These are phyloP conservation scores for Protomyces gravidus DNA, from an alignment of 1,139 yeast species.

Conservation along the genomic window DNA sequence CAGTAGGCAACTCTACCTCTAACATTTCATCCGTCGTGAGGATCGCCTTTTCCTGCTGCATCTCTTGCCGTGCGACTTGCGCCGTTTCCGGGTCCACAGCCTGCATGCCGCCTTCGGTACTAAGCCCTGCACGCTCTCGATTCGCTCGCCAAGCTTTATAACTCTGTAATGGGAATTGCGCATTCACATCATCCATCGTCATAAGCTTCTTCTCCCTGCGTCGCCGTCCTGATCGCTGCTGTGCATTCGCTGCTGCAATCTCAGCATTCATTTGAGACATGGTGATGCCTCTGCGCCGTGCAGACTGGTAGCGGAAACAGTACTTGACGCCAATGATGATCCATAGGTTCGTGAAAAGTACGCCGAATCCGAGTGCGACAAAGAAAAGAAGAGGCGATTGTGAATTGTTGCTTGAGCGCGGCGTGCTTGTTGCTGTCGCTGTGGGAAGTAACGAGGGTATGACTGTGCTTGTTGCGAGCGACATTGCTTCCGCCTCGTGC, in stretches of 20 bases:
- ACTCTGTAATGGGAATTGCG: slow-evolving; percentile 60
- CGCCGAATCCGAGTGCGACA: slow-evolving; percentile 44
- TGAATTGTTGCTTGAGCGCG: slow-evolving; percentile 15
- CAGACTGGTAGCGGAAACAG: slow-evolving; percentile 38
- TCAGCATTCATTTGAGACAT: slow-evolving; percentile 27
- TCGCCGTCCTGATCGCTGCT: slow-evolving; percentile 31
- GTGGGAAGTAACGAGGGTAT: slow-evolving; percentile 11
- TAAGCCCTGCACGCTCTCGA: slow-evolving; percentile 32
- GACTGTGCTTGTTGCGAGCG: slow-evolving; percentile 3
- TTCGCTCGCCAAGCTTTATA: slow-evolving; percentile 43
- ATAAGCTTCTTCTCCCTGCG: slow-evolving; percentile 42
- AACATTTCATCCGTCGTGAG: not conserved
- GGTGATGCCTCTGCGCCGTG: slow-evolving; percentile 22
- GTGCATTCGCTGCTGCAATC: slow-evolving; percentile 26
- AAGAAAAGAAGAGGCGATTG: slow-evolving; percentile 40
- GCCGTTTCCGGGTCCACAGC: slow-evolving; percentile 21
- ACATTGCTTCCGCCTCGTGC: no score
- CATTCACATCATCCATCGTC: slow-evolving; percentile 58
- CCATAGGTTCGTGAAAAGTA: slow-evolving; percentile 43
- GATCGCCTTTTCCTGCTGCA: not conserved
- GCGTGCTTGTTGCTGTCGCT: slow-evolving; percentile 25
- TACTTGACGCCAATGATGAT: slow-evolving; percentile 42
- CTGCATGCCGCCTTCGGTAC: slow-evolving; percentile 32
- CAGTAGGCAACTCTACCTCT: not conserved
- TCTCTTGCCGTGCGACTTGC: slow-evolving; percentile 14